Percentiles rank a stretch among this genome's conserved stretches.
Conservation (phyloP, 306 rosid species). For the Canavalia ensiformis region DNA sequence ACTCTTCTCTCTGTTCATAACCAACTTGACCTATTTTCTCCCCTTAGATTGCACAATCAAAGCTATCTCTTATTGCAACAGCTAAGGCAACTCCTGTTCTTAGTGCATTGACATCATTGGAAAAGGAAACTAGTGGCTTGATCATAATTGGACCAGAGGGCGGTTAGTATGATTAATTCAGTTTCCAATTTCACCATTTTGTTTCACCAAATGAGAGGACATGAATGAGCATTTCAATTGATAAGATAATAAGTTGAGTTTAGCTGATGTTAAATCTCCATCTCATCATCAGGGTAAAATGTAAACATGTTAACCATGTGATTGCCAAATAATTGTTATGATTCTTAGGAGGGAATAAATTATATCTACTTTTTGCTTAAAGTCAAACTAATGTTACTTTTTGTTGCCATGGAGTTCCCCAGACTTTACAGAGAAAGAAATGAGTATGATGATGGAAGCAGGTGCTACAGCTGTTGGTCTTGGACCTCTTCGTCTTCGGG, state of each 20-base stretch:
- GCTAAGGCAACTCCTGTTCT: slow-evolving; percentile 83
- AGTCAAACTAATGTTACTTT: slow-evolving; percentile 22
- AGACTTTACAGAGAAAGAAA: slow-evolving; percentile 90
- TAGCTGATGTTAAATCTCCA: slow-evolving; percentile 9
- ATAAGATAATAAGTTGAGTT: slow-evolving; percentile 17
- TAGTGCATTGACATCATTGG: slow-evolving; percentile 61
- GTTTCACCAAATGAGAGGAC: slow-evolving; percentile 15
- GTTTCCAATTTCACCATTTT: background rate
- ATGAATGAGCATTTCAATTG: slow-evolving; percentile 18
- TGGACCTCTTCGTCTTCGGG: slow-evolving; percentile 86
- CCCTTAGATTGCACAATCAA: slow-evolving; percentile 70
- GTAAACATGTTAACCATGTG: slow-evolving; percentile 5
- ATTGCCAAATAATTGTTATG: slow-evolving; percentile 19
- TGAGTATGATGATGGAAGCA: slow-evolving; percentile 68
- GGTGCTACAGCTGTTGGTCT: slow-evolving; percentile 87
- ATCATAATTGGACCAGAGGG: slow-evolving; percentile 94
- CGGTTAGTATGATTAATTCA: slow-evolving; percentile 59
- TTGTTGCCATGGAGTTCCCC: slow-evolving; percentile 45
- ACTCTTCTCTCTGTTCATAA: slow-evolving; percentile 5
- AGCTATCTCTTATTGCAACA: slow-evolving; percentile 77
- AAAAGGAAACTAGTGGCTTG: slow-evolving; percentile 66
- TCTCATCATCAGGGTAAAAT: slow-evolving; percentile 16
- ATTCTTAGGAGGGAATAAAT: slow-evolving; percentile 6
- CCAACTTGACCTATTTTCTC: slow-evolving; percentile 46
- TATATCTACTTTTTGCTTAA: slow-evolving; percentile 14